A percentile compares a stretch with the other conserved stretches of the same genome.
Conservation (phyloP, 148 eudicot genomes). For the Camellia sinensis region DNA sequence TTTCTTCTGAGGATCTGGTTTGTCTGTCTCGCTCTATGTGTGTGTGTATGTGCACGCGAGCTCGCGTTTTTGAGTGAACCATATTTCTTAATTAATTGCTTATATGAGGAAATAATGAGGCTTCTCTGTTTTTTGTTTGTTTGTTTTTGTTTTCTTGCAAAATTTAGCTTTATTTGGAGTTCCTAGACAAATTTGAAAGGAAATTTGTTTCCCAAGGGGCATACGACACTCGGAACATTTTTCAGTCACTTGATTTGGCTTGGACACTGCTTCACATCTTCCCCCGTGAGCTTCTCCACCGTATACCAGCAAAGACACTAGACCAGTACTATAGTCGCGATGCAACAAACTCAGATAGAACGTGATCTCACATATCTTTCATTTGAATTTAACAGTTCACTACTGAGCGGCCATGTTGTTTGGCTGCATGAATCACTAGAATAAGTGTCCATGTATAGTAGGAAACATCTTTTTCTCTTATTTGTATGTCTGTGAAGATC, state of each 20-base stretch:
- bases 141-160: background rate
- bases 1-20: slow-evolving; percentile 98
- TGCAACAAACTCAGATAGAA: slow-evolving; percentile 29
- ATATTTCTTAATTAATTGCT: background rate
- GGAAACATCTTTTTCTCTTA: background rate
- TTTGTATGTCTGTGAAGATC: background rate
- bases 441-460: background rate
- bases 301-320: slow-evolving; percentile 98
- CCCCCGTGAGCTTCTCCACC: slow-evolving; percentile 96
- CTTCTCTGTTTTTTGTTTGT: background rate
- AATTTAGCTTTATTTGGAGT: slow-evolving; percentile 77
- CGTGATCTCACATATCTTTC: background rate
- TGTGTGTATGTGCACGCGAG: background rate
- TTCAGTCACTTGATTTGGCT: slow-evolving; percentile 94
- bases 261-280: slow-evolving; percentile 93
- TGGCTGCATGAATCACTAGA: background rate
- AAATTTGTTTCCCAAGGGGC: slow-evolving; percentile 95
- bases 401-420: background rate
- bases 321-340: slow-evolving; percentile 86
- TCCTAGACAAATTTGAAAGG: slow-evolving; percentile 94
- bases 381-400: background rate
- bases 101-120: background rate
- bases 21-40: slow-evolving; percentile 12
- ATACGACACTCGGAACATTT: slow-evolving; percentile 88
- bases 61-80: no score